These are phyloP conservation scores for Pythium chondricola DNA, from an alignment of 352 stramenopile genomes.

Conservation along the genomic window DNA sequence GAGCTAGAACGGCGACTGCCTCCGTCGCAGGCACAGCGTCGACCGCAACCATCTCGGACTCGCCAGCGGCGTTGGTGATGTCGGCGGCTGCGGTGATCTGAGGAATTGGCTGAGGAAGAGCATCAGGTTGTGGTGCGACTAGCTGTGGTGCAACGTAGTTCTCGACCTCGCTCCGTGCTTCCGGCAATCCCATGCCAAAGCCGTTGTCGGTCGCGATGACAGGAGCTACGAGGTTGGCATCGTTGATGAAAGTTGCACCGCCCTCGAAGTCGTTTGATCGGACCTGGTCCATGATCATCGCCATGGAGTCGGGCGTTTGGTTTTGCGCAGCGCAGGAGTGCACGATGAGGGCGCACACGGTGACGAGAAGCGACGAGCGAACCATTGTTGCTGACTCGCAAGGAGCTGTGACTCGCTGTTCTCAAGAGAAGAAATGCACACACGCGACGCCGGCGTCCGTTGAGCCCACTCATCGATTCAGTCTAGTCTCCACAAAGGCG, in stretches of 20 bases:
- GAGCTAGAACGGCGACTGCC: background rate
- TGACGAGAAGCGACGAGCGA: too few relatives aligned
- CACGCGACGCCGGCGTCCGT: too few relatives aligned
- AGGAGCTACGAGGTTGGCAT: constrained; percentile 2
- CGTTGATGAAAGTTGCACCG: constrained; percentile 12
- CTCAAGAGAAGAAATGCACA: too few relatives aligned
- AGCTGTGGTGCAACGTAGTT: constrained; percentile 16
- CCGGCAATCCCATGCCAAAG: constrained; percentile 4
- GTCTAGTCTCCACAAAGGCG: too few relatives aligned
- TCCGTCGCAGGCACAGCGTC: background rate
- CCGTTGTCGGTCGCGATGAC: constrained; percentile 6
- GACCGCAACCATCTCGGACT: background rate
- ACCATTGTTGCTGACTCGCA: too few relatives aligned
- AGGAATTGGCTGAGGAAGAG: constrained; percentile 11
- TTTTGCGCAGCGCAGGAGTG: background rate
- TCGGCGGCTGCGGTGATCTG: constrained; percentile 2
- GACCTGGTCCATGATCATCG: background rate
- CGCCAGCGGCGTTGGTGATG: background rate
- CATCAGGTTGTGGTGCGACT: constrained; percentile 7
- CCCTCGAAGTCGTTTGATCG: background rate
- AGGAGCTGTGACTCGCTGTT: too few relatives aligned
- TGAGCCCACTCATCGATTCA: too few relatives aligned
- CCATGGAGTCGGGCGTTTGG: background rate
- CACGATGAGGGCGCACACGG: background rate
- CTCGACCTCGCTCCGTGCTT: constrained; percentile 2